Evolutionary conservation across 352 stramenopile species (phyloP).

Genomic region (Phytophthora cactorum): DNA sequence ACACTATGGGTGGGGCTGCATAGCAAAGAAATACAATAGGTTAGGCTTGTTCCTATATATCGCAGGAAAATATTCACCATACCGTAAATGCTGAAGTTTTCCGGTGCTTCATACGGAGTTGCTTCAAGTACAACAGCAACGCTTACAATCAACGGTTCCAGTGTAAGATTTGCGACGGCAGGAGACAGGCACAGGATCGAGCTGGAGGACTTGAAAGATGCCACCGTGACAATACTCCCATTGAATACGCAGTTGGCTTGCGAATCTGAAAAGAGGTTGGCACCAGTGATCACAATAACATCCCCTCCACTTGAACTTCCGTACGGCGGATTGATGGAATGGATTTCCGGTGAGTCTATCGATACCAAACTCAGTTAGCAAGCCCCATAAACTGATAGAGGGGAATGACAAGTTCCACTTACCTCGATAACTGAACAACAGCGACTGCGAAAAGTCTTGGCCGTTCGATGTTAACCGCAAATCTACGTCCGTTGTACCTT

Average conservation of each 20-base stretch:
- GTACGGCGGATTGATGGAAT: constrained; percentile 31
- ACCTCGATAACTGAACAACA: constrained; percentile 63
- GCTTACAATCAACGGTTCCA: constrained; percentile 12
- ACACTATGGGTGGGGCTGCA: constrained; percentile 36
- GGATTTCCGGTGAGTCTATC: constrained; percentile 49
- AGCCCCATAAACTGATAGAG: not conserved
- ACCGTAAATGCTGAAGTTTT: constrained; percentile 37
- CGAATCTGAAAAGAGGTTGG: constrained; percentile 40
- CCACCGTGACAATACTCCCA: constrained; percentile 31
- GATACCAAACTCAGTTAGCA: constrained; percentile 7
- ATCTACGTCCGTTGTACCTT: constrained; percentile 19
- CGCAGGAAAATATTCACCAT: constrained; percentile 3
- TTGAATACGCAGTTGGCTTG: constrained; percentile 53
- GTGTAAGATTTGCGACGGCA: constrained; percentile 5
- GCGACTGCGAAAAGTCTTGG: constrained; percentile 50
- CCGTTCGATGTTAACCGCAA: constrained; percentile 62
- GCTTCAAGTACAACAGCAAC: constrained; percentile 41
- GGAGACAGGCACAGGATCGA: constrained; percentile 44
- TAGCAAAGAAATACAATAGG: not conserved
- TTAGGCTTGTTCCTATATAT: not conserved
- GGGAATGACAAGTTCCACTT: constrained; percentile 6
- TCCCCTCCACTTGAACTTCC: constrained; percentile 29
- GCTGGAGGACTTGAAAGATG: constrained; percentile 31
- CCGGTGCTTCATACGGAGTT: constrained; percentile 23
- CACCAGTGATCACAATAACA: constrained; percentile 35